Percentiles rank a stretch among this genome's conserved stretches.
Conservation (phyloP, 2,329 filamentous ascomycete species). For the Geosmithia morbida region DNA sequence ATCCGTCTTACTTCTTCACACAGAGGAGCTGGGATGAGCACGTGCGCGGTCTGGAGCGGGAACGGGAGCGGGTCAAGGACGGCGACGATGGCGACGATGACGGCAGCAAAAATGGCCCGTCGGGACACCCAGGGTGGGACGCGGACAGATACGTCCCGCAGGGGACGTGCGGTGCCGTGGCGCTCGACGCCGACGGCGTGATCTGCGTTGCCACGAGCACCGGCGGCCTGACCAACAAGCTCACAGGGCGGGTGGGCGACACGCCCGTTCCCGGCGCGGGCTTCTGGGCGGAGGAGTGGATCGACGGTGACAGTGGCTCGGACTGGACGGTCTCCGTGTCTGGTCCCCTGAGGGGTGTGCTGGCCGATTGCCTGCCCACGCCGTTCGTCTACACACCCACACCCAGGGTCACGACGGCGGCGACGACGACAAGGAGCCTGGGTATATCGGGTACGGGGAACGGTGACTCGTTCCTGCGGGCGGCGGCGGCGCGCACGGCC, state of each 20-base stretch:
- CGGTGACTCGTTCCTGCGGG: slow-evolving; percentile 72
- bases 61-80: no score
- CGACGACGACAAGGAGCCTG: slow-evolving; percentile 18
- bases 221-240: slow-evolving; percentile 79
- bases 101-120: no score
- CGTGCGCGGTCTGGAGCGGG: slow-evolving; percentile 37
- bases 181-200: slow-evolving; percentile 60
- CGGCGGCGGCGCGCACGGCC: slow-evolving; percentile 55
- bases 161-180: slow-evolving; percentile 74
- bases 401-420: no score
- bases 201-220: slow-evolving; percentile 54
- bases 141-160: slow-evolving; percentile 58
- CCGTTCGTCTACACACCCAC: slow-evolving; percentile 23
- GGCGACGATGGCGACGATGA: no score
- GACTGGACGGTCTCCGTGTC: no score
- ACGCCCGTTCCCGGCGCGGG: slow-evolving; percentile 74
- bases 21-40: slow-evolving; percentile 69
- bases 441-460: slow-evolving; percentile 73
- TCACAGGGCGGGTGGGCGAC: slow-evolving; percentile 73
- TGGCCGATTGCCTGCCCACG: slow-evolving; percentile 47
- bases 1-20: slow-evolving; percentile 64
- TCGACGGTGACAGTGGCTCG: no score
- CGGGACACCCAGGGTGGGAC: slow-evolving; percentile 32
- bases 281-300: slow-evolving; percentile 84
- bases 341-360: slow-evolving; percentile 27